phyloP scores from a whole-genome alignment of 2,329 filamentous ascomycete species.

The Chrysoporthe austroafricana region DNA sequence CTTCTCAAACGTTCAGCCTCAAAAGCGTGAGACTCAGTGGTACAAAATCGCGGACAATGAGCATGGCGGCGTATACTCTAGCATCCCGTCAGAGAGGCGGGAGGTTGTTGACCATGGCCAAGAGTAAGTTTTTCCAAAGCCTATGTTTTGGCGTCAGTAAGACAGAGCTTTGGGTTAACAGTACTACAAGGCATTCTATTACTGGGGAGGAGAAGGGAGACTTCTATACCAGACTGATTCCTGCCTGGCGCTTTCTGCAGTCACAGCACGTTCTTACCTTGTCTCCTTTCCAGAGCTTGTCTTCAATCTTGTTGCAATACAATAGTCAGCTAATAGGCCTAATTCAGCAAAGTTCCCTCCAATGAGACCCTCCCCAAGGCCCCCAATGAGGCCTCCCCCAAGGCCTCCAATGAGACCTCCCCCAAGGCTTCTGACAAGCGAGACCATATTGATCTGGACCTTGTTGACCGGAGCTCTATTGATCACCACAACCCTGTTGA shows the following conservation, averaged over 20 bases:
- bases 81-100: too few relatives aligned
- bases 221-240: background rate
- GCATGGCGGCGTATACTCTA: background rate
- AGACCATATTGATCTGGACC: background rate
- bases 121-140: too few relatives aligned
- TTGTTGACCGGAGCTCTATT: background rate
- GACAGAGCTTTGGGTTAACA: too few relatives aligned
- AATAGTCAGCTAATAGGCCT: background rate
- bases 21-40: background rate
- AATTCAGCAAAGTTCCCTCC: background rate
- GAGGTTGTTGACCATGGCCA: too few relatives aligned
- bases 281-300: background rate
- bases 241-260: background rate
- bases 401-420: too few relatives aligned
- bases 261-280: background rate
- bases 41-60: background rate
- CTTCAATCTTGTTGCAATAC: background rate
- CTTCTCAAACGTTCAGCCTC: background rate
- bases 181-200: too few relatives aligned
- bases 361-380: background rate
- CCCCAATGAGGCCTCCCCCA: too few relatives aligned
- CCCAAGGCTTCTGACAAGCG: background rate
- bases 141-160: too few relatives aligned
- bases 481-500: background rate
- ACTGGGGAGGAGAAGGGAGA: background rate